Conservation (phyloP, 2,329 filamentous ascomycete genomes). For the Arthrocladium fulminans region DNA sequence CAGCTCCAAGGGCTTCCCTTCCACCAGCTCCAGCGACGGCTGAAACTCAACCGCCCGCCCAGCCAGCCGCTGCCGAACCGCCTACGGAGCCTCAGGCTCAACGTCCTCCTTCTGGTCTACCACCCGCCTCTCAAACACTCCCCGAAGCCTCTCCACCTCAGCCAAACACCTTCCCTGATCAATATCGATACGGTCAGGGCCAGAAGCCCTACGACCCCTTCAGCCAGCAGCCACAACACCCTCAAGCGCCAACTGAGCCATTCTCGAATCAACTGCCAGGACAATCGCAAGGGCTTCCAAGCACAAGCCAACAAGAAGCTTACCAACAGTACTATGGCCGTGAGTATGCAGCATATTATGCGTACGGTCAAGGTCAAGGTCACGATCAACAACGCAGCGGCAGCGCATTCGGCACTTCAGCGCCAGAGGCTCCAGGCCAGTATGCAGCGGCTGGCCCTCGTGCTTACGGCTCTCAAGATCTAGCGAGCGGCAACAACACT, state of each 20-base stretch:
- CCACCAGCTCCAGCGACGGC: constrained; percentile 51
- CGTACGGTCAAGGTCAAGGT: constrained; percentile 50
- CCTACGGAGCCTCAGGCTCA: constrained; percentile 35
- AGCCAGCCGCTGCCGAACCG: constrained; percentile 19
- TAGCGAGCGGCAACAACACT: constrained; percentile 84
- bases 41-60: constrained; percentile 30
- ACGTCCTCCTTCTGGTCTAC: constrained; percentile 54
- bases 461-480: constrained; percentile 57
- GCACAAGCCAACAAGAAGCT: constrained; percentile 54
- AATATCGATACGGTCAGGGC: constrained; percentile 39
- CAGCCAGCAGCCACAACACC: constrained; percentile 58
- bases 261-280: constrained; percentile 46
- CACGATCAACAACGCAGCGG: constrained; percentile 74
- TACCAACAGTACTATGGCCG: constrained; percentile 81
- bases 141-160: constrained; percentile 36
- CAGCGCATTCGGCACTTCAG: constrained; percentile 58
- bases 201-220: constrained; percentile 88
- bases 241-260: constrained; percentile 51
- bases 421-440: constrained; percentile 51
- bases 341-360: constrained; percentile 68
- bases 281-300: constrained; percentile 45
- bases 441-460: constrained; percentile 61
- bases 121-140: constrained; percentile 47
- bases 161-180: constrained; percentile 38
- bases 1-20: constrained; percentile 75